Percentiles rank a stretch among this genome's conserved stretches.
Conservation (phyloP, 768 basidiomycete genomes). For the Neoboletus magnificus region DNA sequence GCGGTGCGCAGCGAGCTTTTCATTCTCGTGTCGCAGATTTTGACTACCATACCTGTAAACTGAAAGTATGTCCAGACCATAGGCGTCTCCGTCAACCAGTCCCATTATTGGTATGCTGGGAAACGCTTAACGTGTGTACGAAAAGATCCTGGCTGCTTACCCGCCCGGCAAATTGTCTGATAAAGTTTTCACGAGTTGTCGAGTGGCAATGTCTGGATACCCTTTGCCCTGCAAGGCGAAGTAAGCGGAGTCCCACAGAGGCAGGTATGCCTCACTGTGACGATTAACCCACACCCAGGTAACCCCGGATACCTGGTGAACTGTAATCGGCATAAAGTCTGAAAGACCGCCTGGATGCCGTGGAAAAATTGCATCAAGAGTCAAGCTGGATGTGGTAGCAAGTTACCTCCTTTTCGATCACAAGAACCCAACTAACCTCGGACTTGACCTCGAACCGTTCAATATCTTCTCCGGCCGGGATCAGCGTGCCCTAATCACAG, state of each 20-base stretch:
- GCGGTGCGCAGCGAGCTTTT: constrained; percentile 61
- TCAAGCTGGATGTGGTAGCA: neutral
- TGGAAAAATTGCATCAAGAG: neutral
- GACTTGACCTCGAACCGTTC: constrained; percentile 52
- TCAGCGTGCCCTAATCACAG: constrained; percentile 60
- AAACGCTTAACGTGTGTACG: neutral
- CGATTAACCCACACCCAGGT: constrained; percentile 65
- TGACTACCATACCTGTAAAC: constrained; percentile 82
- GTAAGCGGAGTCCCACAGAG: constrained; percentile 4
- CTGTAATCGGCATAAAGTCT: constrained; percentile 65
- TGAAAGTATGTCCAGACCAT: constrained; percentile 88
- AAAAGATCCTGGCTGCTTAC: constrained; percentile 38
- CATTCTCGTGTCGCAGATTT: constrained; percentile 66
- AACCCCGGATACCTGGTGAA: constrained; percentile 48
- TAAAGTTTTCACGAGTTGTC: constrained; percentile 75
- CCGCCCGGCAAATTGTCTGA: constrained; percentile 57
- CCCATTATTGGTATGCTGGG: constrained; percentile 71
- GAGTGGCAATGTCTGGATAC: constrained; percentile 91
- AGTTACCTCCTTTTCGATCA: constrained; percentile 91
- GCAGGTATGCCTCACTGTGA: constrained; percentile 53
- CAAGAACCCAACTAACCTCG: constrained; percentile 69
- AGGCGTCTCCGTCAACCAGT: constrained; percentile 88
- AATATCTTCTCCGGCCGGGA: constrained; percentile 76
- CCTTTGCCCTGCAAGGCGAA: constrained; percentile 76
- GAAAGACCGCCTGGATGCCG: constrained; percentile 79